Evolutionary conservation across 768 basidiomycete genomes (phyloP).

Genomic region (Trametes coccinea): DNA sequence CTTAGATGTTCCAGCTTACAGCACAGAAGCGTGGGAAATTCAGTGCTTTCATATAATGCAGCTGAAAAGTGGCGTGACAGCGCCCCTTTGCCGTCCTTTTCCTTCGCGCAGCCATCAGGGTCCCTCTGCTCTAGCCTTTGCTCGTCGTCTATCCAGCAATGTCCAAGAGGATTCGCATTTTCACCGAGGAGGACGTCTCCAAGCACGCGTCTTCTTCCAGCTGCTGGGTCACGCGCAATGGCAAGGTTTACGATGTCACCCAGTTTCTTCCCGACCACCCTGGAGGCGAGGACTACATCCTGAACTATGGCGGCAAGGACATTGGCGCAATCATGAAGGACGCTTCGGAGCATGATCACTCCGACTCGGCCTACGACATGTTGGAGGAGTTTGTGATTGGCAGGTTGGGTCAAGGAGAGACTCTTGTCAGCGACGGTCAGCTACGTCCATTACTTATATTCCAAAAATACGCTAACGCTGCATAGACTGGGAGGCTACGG

Average conservation of each 20-base stretch:
- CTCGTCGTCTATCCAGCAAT: slow-evolving; percentile 37
- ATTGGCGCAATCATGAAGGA: slow-evolving; percentile 82
- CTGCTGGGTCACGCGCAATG: slow-evolving; percentile 81
- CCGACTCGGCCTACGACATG: slow-evolving; percentile 89
- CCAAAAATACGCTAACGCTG: slow-evolving; percentile 1
- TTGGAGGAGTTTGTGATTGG: slow-evolving; percentile 87
- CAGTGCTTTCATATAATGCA: background rate
- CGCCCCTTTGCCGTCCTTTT: background rate
- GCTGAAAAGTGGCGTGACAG: slow-evolving; percentile 16
- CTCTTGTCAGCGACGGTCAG: slow-evolving; percentile 77
- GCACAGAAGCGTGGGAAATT: slow-evolving; percentile 12
- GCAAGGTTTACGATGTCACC: slow-evolving; percentile 91
- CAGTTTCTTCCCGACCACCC: slow-evolving; percentile 85
- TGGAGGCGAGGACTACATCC: slow-evolving; percentile 90
- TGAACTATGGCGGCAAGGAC: slow-evolving; percentile 82
- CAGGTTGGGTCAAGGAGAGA: slow-evolving; percentile 72
- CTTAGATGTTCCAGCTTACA: background rate
- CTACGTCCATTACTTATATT: slow-evolving; percentile 17
- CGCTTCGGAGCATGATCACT: slow-evolving; percentile 80
- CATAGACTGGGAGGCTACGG: slow-evolving; percentile 84
- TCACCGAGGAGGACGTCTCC: slow-evolving; percentile 71
- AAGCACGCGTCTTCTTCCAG: slow-evolving; percentile 57
- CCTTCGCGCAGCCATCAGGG: background rate
- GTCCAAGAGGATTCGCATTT: slow-evolving; percentile 69
- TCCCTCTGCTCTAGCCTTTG: background rate